Conservation (phyloP, 441 rosid species). For the Adansonia madagascariensis region DNA sequence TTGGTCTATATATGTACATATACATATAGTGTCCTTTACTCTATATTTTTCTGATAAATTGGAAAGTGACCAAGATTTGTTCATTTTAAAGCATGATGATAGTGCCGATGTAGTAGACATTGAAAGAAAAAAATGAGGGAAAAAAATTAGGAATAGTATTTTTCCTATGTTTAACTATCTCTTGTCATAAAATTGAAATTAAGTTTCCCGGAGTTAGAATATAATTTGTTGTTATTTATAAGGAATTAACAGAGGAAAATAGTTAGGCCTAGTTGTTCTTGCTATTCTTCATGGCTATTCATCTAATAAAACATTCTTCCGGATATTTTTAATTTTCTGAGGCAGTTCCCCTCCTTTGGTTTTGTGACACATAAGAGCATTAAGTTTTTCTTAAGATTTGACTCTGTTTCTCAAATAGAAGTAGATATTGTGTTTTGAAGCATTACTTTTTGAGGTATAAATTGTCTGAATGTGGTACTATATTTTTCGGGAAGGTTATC, state of each 20-base stretch:
- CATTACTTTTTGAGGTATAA: neutral
- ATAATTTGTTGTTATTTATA: neutral
- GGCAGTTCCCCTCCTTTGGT: neutral
- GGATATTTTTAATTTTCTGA: neutral
- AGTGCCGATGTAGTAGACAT: neutral
- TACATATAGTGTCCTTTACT: neutral
- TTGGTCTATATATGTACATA: neutral
- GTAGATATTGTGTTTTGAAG: neutral
- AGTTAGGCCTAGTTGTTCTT: neutral
- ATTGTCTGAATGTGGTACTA: neutral
- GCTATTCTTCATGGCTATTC: constrained; percentile 6
- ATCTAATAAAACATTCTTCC: neutral
- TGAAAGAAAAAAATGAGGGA: neutral
- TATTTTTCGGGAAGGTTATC: neutral
- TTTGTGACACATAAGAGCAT: neutral
- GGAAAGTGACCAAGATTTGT: neutral
- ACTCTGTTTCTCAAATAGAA: neutral
- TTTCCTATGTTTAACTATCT: neutral
- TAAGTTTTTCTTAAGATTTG: neutral
- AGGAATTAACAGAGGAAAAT: neutral
- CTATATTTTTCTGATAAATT: neutral
- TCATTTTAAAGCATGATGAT: constrained; percentile 8
- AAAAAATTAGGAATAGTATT: neutral
- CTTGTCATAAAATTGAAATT: neutral
- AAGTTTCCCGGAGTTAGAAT: neutral